Evolutionary conservation across 345 rosid species (phyloP).

Genomic region (Acer saccharum): DNA sequence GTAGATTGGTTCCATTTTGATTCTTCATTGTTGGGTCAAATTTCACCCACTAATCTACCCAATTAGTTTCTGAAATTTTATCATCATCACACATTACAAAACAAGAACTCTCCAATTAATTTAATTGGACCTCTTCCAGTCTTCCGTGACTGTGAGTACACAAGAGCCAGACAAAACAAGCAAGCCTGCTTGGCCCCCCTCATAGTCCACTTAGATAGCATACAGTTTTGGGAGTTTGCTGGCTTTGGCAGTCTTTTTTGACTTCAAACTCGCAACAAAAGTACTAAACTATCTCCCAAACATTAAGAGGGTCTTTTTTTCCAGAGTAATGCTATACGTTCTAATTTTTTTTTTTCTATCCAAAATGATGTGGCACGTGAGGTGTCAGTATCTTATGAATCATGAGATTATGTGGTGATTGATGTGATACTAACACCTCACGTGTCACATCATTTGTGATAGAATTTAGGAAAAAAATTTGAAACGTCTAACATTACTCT

Average conservation of each 20-base stretch:
- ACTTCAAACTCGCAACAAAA: not conserved
- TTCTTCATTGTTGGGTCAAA: slow-evolving; percentile 12
- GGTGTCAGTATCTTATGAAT: too few species aligned
- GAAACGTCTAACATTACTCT: too few species aligned
- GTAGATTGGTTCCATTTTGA: not conserved
- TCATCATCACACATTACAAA: not conserved
- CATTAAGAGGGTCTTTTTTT: too few species aligned
- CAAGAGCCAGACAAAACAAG: not conserved
- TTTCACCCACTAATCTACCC: slow-evolving; percentile 10
- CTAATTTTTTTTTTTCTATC: too few species aligned
- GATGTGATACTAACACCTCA: too few species aligned
- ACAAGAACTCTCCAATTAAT: not conserved
- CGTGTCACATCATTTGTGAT: too few species aligned
- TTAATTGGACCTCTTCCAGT: not conserved
- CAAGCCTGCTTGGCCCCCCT: not conserved
- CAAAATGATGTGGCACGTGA: too few species aligned
- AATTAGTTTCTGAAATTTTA: slow-evolving; percentile 12
- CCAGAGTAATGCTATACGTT: too few species aligned
- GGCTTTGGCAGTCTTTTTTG: not conserved
- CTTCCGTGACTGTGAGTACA: not conserved
- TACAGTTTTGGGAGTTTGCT: not conserved
- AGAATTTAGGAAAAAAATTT: too few species aligned
- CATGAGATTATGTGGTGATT: too few species aligned
- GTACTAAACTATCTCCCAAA: not conserved
- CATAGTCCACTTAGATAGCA: not conserved